Evolutionary conservation across 768 basidiomycete genomes (phyloP), one percentile per base, ranked within the genome.

Genomic region (Kwoniella bestiolae): DNA sequence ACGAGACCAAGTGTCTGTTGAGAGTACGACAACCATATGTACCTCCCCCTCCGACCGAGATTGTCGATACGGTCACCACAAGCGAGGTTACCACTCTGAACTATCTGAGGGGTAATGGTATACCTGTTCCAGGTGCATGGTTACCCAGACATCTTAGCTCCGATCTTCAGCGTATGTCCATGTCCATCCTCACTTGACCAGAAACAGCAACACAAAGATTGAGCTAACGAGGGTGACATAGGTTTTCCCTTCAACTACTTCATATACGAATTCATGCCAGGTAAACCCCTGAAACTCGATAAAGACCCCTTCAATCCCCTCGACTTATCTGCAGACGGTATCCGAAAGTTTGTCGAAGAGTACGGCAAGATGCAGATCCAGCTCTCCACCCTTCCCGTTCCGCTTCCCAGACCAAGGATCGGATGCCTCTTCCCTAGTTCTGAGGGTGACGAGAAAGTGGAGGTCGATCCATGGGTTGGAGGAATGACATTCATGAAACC

Each of bases 231-330:
- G n/a, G n/a, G n/a, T n/a, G n/a, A n/a, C n/a, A n/a, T n/a, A 49
- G 55, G n/a, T 11, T 46, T 50, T 5, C 52, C 53, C 7, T 56
- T 63, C 41, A 53, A 63, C 16, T 64, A 64, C 56, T 56, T 64
- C 53, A 56, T 45, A 23, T 35, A 32, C 26, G 63, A 64, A 5
- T 56, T 50, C 12, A 29, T 64, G n/a, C 32, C 49, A 23, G 56
- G 56, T 18, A 41, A 26, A 47, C 44, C 45, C 14, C 14, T 14
- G 16, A 35, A 44, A 32, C 44, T 60, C 47, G 31, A 14, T 5
- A 59, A 47, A n/a, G 28, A 26, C 11, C n/a, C 5, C 11, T 23
- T 28, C 25, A 18, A 28, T 8, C 25, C 29, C 7, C 6, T 26
- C 5, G n/a, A 6, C 21, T n/a, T 14, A 18, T 11, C 41, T 12